Conservation (phyloP, 2,329 filamentous ascomycete species). For the Colletotrichum cuscutae region DNA sequence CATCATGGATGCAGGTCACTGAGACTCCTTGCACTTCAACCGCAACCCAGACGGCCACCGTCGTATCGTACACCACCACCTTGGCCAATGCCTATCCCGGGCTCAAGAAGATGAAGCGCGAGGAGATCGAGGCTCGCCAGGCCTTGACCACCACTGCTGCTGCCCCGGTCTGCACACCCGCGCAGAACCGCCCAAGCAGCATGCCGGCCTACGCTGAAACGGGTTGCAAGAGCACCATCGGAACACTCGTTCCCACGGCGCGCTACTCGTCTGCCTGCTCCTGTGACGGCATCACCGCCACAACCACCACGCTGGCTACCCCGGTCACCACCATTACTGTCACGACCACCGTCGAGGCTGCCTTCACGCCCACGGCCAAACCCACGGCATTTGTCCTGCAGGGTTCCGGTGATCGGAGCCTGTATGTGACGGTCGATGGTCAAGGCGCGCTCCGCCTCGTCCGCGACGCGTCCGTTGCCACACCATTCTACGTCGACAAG, state of each 20-base stretch:
- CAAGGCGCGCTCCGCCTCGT: slow-evolving; percentile 9
- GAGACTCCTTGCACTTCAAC: slow-evolving; percentile 10
- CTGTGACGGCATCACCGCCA: slow-evolving; percentile 54
- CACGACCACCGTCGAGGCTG: slow-evolving; percentile 45
- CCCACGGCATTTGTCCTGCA: slow-evolving; percentile 13
- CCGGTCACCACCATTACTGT: slow-evolving; percentile 53
- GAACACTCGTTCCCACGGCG: slow-evolving; percentile 14
- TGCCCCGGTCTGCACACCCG: slow-evolving; percentile 3
- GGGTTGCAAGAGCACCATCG: slow-evolving; percentile 6
- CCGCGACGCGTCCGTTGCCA: slow-evolving; percentile 1
- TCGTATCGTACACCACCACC: slow-evolving; percentile 19
- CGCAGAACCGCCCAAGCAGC: slow-evolving; percentile 6
- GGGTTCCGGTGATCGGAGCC: background rate
- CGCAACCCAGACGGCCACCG: slow-evolving; percentile 3
- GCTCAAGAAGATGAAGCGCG: slow-evolving; percentile 10
- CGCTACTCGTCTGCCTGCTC: slow-evolving; percentile 53
- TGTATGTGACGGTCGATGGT: background rate
- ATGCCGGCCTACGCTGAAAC: slow-evolving; percentile 10
- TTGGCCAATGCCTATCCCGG: slow-evolving; percentile 9
- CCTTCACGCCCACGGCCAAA: slow-evolving; percentile 18
- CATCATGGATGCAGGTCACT: slow-evolving; percentile 13
- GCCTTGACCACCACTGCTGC: background rate
- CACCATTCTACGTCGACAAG: slow-evolving; percentile 18
- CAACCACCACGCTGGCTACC: slow-evolving; percentile 48
- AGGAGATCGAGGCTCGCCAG: slow-evolving; percentile 5